Base-by-base conservation (phyloP, 257 asterid species). In the Haberlea rhodopensis region DNA sequence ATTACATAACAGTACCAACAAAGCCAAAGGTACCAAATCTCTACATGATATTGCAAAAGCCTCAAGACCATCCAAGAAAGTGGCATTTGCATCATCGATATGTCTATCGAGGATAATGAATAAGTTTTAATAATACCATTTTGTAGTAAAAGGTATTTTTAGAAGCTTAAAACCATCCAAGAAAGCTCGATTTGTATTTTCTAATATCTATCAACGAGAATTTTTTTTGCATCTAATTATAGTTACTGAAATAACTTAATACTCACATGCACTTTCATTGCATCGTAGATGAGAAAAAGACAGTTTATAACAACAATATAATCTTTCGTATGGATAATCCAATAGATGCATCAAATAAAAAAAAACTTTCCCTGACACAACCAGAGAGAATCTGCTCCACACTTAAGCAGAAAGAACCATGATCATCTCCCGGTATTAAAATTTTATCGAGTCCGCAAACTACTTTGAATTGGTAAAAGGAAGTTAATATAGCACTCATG, bases 21-120 rank as follows among this genome's bases (percentile, higher is more conserved):
- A n/a, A 40, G 6, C 48, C 11, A 15, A 40, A 13, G 5, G 5
- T 15, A 65, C 40, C 59, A 55, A 52, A 53, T 49, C 53, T 34
- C 27, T 29, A 51, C n/a, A 58, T 19, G 62, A 68, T 27, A 31
- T 22, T 65, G 51, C 68, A 32, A 65, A 56, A 55, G 66, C 56
- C 55, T 28, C 26, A 29, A 9, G 63, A 53, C 32, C 29, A 28
- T 28, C 53, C 52, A 70, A 45, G 27, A 32, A 65, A 51, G 40
- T 34, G 43, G 32, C 28, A 43, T 43, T 43, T 37, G 48, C 48
- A 29, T 13, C 18, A 43, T 43, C 16, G 19, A 0, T 43, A 16
- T 11, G 1, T 2, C 48, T 3, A 40, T 40, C 19, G 18, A 40
- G 4, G 6, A 15, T 13, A 3, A 40, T 43, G n/a, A 37, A 37